Conservation (phyloP, 495 filamentous ascomycete species). For the Aeminium ludgeri region DNA sequence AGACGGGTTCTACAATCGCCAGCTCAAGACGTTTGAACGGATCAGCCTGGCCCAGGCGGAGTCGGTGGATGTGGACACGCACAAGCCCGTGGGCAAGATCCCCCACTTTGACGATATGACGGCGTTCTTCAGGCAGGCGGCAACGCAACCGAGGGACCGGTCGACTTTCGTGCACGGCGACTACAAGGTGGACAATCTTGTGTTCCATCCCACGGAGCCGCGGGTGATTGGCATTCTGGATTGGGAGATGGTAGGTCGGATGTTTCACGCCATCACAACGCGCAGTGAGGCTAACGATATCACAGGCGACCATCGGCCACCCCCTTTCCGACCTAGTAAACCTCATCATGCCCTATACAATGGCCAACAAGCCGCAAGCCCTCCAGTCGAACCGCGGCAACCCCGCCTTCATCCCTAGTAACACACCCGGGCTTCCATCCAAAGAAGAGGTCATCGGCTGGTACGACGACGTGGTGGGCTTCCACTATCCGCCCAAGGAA, state of each 20-base stretch:
- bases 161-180: conserved; percentile 79
- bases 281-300: conserved; percentile 49
- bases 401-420: conserved; percentile 36
- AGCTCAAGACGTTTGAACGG: conserved; percentile 62
- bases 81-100: conserved; percentile 59
- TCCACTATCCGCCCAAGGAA: conserved; percentile 37
- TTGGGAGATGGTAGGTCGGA: conserved; percentile 27
- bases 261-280: neutral
- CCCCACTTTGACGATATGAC: conserved; percentile 70
- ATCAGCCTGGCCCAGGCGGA: conserved; percentile 65
- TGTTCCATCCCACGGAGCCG: conserved; percentile 80
- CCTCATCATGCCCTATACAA: conserved; percentile 49
- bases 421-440: conserved; percentile 55
- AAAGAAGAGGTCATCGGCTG: conserved; percentile 53
- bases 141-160: conserved; percentile 58
- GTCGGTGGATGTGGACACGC: conserved; percentile 57
- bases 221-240: conserved; percentile 85
- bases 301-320: conserved; percentile 89
- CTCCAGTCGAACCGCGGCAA: conserved; percentile 19
- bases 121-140: conserved; percentile 51
- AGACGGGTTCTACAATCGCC: conserved; percentile 68
- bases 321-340: conserved; percentile 79
- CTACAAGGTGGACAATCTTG: conserved; percentile 95
- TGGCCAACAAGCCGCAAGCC: conserved; percentile 18
- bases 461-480: conserved; percentile 60